Evolutionary conservation across 306 rosid species (phyloP).

Genomic region (Lupinus albus): DNA sequence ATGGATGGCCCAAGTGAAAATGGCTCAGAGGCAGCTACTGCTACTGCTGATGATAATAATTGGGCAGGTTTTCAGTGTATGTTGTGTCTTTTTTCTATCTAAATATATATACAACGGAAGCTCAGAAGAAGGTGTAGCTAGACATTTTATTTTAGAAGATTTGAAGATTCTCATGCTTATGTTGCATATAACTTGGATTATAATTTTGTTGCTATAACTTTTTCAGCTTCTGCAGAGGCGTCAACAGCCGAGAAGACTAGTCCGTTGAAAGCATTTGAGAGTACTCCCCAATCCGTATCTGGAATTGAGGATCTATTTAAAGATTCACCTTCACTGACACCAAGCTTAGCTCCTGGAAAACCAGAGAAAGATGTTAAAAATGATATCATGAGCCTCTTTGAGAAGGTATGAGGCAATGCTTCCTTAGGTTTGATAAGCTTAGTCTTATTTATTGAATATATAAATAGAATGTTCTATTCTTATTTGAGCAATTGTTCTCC

Average conservation of each 20-base stretch:
- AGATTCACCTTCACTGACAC: slow-evolving; percentile 57
- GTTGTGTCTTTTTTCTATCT: slow-evolving; percentile 39
- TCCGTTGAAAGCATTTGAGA: slow-evolving; percentile 58
- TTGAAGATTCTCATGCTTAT: slow-evolving; percentile 26
- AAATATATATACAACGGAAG: neutral
- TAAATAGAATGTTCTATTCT: slow-evolving; percentile 8
- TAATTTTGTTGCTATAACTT: slow-evolving; percentile 41
- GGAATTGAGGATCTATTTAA: slow-evolving; percentile 87
- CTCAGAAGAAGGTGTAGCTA: neutral
- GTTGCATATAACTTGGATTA: slow-evolving; percentile 31
- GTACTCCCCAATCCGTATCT: slow-evolving; percentile 50
- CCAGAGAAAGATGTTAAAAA: slow-evolving; percentile 81
- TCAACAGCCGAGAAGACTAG: slow-evolving; percentile 51
- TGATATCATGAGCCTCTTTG: slow-evolving; percentile 98
- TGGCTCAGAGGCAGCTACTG: slow-evolving; percentile 55
- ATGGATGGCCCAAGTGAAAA: slow-evolving; percentile 73
- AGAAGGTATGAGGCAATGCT: slow-evolving; percentile 63
- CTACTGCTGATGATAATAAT: slow-evolving; percentile 63
- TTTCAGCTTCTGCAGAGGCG: slow-evolving; percentile 78
- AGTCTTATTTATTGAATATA: slow-evolving; percentile 27
- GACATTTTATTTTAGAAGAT: slow-evolving; percentile 33
- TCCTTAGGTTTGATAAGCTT: slow-evolving; percentile 23
- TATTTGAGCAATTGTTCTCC: slow-evolving; percentile 25
- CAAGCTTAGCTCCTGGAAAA: slow-evolving; percentile 55
- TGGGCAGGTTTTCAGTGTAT: slow-evolving; percentile 99